phyloP scores from a whole-genome alignment of 2,329 filamentous ascomycete species.

The Metarhizium brunneum region DNA sequence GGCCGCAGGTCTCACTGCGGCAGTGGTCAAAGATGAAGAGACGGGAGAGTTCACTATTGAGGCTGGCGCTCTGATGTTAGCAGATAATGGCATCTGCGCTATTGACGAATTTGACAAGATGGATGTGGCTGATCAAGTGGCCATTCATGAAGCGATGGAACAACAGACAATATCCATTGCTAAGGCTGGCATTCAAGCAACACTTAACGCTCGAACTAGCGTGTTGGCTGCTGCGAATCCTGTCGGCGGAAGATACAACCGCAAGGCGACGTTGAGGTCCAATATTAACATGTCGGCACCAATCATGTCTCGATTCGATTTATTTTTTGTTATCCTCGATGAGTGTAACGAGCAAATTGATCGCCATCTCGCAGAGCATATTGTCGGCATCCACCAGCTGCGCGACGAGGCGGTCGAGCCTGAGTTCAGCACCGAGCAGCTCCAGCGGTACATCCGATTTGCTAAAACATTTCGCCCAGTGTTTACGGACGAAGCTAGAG shows the following conservation, averaged over 20 bases:
- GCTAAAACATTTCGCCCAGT: conserved; percentile 89
- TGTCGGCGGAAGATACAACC: conserved; percentile 92
- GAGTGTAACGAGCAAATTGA: conserved; percentile 92
- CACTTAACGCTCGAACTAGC: conserved; percentile 87
- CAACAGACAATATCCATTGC: conserved; percentile 99
- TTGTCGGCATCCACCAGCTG: conserved; percentile 86
- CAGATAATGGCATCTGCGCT: conserved; percentile 92
- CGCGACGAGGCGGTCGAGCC: conserved; percentile 86
- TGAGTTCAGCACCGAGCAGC: conserved; percentile 90
- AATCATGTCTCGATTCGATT: conserved; percentile 98
- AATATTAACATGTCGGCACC: conserved; percentile 99
- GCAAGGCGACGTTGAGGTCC: conserved; percentile 82
- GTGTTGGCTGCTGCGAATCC: conserved; percentile 96
- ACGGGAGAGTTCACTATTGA: conserved; percentile 98
- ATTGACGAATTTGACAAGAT: conserved; percentile 99
- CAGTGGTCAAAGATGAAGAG: conserved; percentile 95
- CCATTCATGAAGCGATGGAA: conserved; percentile 99
- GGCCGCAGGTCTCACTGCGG: conserved; percentile 91
- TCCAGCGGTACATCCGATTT: conserved; percentile 96
- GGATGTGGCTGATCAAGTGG: conserved; percentile 94
- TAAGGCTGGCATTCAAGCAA: conserved; percentile 96
- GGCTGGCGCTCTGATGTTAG: conserved; percentile 93
- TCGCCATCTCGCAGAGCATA: conserved; percentile 85
- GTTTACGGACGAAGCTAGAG: conserved; percentile 81
- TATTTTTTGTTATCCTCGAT: conserved; percentile 96